phyloP scores from a whole-genome alignment of 2,329 filamentous ascomycete genomes.

The Botryotinia narcissicola region DNA sequence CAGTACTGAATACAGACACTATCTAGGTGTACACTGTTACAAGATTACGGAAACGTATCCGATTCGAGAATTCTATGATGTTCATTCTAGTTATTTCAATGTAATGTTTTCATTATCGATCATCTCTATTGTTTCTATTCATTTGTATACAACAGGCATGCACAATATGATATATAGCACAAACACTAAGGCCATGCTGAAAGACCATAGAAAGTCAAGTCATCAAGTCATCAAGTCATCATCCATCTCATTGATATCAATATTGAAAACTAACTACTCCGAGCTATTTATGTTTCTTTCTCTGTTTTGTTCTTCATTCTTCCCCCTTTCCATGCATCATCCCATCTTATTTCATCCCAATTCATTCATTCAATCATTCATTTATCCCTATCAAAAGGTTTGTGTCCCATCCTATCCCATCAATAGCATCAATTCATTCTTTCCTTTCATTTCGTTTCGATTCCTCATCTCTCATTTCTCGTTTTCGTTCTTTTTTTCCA shows the following conservation, averaged over 20 bases:
- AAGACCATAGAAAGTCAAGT: neutral
- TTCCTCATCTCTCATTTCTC: neutral
- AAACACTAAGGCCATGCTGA: no score
- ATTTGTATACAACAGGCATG: no score
- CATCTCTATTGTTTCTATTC: no score
- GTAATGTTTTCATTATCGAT: no score
- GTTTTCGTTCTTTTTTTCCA: neutral
- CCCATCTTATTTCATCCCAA: neutral
- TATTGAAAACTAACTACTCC: neutral
- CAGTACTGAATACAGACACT: no score
- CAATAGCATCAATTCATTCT: neutral
- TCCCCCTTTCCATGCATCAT: neutral
- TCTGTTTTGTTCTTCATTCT: neutral
- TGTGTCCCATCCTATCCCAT: neutral
- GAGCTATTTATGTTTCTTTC: neutral
- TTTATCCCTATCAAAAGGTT: neutral
- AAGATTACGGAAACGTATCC: no score
- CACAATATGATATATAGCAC: no score
- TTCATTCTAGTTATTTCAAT: no score
- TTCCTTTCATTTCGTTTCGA: neutral
- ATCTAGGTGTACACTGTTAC: no score
- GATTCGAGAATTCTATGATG: no score
- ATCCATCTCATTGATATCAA: neutral
- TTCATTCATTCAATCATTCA: neutral
- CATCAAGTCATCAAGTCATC: neutral